A percentile compares a stretch with the other conserved stretches of the same genome.
phyloP scores from a whole-genome alignment of 2,329 filamentous ascomycete genomes.

The Arthrobotrys musiformis region DNA sequence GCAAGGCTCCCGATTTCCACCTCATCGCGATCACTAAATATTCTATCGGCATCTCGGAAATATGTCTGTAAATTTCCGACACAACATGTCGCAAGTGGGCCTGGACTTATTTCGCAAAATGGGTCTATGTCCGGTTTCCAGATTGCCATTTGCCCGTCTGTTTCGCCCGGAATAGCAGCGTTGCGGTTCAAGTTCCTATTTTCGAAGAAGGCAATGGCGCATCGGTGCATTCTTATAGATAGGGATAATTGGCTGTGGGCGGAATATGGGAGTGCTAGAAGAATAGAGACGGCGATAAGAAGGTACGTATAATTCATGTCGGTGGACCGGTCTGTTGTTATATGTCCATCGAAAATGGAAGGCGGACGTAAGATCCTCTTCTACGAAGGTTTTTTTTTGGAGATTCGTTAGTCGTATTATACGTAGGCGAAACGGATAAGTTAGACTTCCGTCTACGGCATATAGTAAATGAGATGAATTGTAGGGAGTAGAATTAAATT shows the following conservation, averaged over 20 bases:
- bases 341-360: background rate
- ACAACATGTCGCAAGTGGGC: background rate
- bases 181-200: background rate
- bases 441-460: no score
- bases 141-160: background rate
- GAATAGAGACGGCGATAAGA: background rate
- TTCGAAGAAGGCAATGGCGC: slow-evolving; percentile 3
- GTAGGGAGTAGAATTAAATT: no score
- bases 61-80: background rate
- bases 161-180: background rate
- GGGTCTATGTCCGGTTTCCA: slow-evolving; percentile 9
- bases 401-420: no score
- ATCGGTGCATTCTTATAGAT: background rate
- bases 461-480: no score
- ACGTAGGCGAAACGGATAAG: no score
- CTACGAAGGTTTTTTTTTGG: no score
- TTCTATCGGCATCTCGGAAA: background rate
- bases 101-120: slow-evolving; percentile 3
- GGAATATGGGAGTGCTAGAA: background rate
- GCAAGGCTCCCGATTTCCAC: background rate
- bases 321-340: background rate
- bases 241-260: background rate
- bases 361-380: background rate
- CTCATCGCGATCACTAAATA: background rate
- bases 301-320: background rate